These are phyloP conservation scores for Aspergillus sp. DNA, from an alignment of 2,329 filamentous ascomycete genomes.

Conservation along the genomic window DNA sequence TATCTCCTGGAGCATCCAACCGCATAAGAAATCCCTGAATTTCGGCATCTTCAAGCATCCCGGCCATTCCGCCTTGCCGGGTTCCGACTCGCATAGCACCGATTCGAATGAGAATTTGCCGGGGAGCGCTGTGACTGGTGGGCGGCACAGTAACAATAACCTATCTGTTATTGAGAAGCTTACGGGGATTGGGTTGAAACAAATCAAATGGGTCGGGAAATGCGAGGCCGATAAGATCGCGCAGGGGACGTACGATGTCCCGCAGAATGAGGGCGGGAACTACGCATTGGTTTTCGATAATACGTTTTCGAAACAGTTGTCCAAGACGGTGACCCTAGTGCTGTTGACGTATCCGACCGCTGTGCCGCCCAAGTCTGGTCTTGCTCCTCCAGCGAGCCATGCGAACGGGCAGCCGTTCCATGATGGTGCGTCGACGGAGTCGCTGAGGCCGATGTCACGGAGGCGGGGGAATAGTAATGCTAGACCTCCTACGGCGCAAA, in stretches of 20 bases:
- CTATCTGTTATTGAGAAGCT: conserved; percentile 63
- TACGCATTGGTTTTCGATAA: conserved; percentile 98
- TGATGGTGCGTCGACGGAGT: conserved; percentile 45
- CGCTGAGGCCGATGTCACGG: conserved; percentile 36
- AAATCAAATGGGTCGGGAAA: conserved; percentile 76
- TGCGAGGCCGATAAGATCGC: conserved; percentile 95
- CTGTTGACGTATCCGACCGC: conserved; percentile 88
- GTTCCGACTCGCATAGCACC: conserved; percentile 37
- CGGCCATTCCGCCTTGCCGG: conserved; percentile 52
- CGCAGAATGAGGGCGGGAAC: conserved; percentile 70
- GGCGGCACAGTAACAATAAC: conserved; percentile 57
- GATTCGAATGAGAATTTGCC: conserved; percentile 31
- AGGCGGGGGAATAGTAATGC: conserved; percentile 24
- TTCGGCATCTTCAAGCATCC: conserved; percentile 98
- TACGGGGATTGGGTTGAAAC: conserved; percentile 55
- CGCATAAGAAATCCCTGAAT: conserved; percentile 97
- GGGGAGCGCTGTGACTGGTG: conserved; percentile 30
- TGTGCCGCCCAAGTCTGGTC: conserved; percentile 38
- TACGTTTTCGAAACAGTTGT: conserved; percentile 91
- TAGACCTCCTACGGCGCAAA: conserved; percentile 17
- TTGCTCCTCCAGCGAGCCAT: conserved; percentile 38
- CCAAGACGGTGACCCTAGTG: conserved; percentile 91
- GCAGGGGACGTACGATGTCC: conserved; percentile 80
- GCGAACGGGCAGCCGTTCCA: conserved; percentile 35
- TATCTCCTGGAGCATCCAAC: conserved; percentile 95